These are phyloP conservation scores for Niveomyces coronatus DNA, from an alignment of 2,329 filamentous ascomycete species.

Conservation along the genomic window DNA sequence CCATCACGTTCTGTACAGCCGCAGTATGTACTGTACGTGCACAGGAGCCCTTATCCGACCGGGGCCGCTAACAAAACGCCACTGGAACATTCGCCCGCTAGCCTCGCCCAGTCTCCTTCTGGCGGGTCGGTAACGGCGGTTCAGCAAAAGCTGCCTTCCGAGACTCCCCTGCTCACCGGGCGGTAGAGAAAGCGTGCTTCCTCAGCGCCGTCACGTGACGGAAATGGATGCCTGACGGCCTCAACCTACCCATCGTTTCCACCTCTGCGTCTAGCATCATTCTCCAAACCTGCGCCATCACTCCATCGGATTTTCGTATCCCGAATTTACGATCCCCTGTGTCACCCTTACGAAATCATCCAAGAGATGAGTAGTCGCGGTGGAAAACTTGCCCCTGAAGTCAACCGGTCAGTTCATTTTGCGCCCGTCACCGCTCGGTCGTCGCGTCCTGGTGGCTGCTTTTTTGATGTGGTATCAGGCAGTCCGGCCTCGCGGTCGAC, in stretches of 20 bases:
- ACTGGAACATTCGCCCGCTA: not conserved
- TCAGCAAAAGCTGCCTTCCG: constrained; percentile 1
- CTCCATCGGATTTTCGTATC: constrained; percentile 9
- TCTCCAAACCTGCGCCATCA: constrained; percentile 7
- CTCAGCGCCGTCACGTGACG: constrained; percentile 2
- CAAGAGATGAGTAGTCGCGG: constrained; percentile 94
- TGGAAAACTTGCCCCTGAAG: constrained; percentile 97
- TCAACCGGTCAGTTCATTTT: constrained; percentile 65
- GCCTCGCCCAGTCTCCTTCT: not conserved
- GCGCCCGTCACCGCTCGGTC: not conserved
- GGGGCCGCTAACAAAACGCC: not conserved
- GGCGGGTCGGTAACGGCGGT: not conserved
- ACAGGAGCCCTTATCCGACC: too few species aligned
- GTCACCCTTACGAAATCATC: constrained; percentile 20
- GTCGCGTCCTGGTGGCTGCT: not conserved
- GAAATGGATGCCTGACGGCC: not conserved
- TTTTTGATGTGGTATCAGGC: not conserved
- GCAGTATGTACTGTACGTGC: too few species aligned
- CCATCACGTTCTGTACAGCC: too few species aligned
- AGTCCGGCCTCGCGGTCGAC: not conserved
- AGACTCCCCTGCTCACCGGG: constrained; percentile 2
- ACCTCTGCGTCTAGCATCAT: constrained; percentile 10
- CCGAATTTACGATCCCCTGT: constrained; percentile 7
- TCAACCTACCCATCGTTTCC: not conserved
- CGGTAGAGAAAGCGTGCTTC: not conserved